A percentile compares a stretch with the other conserved stretches of the same genome.
Evolutionary conservation across 345 rosid species (phyloP).

Genomic region (Eucalyptus rudis): DNA sequence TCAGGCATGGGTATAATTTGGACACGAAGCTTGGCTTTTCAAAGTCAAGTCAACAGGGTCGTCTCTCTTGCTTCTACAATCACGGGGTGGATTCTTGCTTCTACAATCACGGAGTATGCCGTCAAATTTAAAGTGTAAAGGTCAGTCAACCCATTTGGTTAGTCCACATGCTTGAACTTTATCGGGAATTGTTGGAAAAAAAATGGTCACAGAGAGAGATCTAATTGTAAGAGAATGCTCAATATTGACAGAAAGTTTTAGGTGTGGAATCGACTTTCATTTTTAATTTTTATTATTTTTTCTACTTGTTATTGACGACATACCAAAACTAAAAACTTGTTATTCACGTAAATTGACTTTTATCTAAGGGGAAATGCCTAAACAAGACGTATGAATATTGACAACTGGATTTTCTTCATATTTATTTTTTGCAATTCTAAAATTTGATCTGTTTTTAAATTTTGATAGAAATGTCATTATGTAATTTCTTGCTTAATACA

Average conservation of each 20-base stretch:
- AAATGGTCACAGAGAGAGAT: no score
- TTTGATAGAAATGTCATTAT: neutral
- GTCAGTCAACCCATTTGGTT: no score
- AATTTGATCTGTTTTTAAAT: neutral
- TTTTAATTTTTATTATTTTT: neutral
- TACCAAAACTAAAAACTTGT: neutral
- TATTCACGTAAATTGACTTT: neutral
- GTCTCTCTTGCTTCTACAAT: no score
- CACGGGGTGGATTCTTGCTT: no score
- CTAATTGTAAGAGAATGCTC: neutral
- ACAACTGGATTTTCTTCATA: neutral
- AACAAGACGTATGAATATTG: neutral
- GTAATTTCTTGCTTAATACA: neutral
- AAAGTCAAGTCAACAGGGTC: no score
- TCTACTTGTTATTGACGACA: neutral
- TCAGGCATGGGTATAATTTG: no score
- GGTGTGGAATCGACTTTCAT: neutral
- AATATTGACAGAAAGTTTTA: neutral
- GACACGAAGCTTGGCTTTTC: no score
- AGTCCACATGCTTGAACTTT: no score
- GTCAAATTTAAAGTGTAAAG: no score
- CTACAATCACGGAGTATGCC: no score
- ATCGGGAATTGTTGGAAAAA: no score
- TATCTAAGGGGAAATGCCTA: neutral
- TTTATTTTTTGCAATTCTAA: no score